phyloP scores from a whole-genome alignment of 192 early-diverging fungal species.

The Pilaira anomala region DNA sequence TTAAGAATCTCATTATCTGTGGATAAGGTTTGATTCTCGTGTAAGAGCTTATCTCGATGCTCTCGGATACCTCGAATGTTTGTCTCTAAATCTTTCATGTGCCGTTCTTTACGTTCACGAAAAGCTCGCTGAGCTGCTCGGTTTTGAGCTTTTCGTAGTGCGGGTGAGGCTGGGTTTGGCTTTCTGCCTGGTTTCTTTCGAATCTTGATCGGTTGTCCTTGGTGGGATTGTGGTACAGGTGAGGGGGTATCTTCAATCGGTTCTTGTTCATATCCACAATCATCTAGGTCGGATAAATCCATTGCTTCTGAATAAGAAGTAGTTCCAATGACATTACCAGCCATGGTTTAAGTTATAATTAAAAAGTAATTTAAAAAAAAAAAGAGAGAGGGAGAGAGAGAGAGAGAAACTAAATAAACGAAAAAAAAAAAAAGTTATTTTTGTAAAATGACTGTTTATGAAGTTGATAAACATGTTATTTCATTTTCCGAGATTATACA shows the following conservation, averaged over 20 bases:
- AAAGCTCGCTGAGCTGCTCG: constrained; percentile 87
- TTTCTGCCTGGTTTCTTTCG: constrained; percentile 60
- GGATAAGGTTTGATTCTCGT: constrained; percentile 41
- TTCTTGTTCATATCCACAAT: background rate
- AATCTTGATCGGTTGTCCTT: constrained; percentile 37
- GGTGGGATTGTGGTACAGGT: background rate
- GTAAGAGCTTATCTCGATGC: constrained; percentile 42
- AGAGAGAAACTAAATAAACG: no score
- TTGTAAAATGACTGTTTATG: no score
- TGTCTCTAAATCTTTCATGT: constrained; percentile 72
- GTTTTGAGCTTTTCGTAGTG: constrained; percentile 71
- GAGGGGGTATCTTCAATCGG: background rate
- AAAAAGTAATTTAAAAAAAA: no score
- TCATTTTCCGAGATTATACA: no score
- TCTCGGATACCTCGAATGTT: constrained; percentile 64
- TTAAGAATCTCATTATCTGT: constrained; percentile 40
- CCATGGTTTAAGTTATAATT: background rate
- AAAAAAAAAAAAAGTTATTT: no score
- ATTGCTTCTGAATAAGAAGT: constrained; percentile 13
- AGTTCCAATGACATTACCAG: background rate
- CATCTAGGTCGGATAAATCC: constrained; percentile 10
- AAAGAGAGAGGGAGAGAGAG: no score
- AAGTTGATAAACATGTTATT: no score
- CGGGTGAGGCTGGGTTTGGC: constrained; percentile 60
- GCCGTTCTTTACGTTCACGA: constrained; percentile 80